Percentiles rank a stretch among this genome's conserved stretches.
phyloP scores from a whole-genome alignment of 331 rosid species.

The Pyracantha coccinea region DNA sequence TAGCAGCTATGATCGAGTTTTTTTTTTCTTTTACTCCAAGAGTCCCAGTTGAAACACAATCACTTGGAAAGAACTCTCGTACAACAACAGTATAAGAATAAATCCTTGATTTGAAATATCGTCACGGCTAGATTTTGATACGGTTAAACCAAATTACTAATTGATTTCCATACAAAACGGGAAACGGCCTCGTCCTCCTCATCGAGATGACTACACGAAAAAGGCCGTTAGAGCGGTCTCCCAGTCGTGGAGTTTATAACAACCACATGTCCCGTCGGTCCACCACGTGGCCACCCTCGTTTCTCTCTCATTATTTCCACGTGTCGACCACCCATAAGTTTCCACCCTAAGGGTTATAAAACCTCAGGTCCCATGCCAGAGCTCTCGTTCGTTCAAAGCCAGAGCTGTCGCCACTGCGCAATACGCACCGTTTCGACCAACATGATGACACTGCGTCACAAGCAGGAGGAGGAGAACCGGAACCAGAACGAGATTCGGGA shows the following conservation, averaged over 20 bases:
- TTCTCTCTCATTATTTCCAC: neutral
- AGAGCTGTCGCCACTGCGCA: neutral
- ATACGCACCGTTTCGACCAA: neutral
- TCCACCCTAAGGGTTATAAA: neutral
- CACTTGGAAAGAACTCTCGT: too few species aligned
- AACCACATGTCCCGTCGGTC: neutral
- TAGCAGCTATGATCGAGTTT: too few species aligned
- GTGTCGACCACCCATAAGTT: neutral
- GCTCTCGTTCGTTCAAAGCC: neutral
- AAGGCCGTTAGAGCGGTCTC: neutral
- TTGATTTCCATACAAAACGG: neutral
- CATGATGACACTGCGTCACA: neutral
- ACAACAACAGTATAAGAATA: too few species aligned
- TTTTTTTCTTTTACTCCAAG: too few species aligned
- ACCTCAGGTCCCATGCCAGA: neutral
- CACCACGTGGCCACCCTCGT: neutral
- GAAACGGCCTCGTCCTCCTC: neutral
- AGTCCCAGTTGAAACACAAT: neutral
- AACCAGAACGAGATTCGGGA: neutral
- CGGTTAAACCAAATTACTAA: neutral
- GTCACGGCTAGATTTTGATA: fast-evolving
- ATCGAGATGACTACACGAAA: neutral
- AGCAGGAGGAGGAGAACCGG: neutral
- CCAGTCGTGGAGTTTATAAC: neutral
- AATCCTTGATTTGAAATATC: too few species aligned